Evolutionary conservation across 2,329 filamentous ascomycete genomes (phyloP), one percentile per base, ranked within the genome.

Genomic region (Pseudovirgaria hyperparasitica): DNA sequence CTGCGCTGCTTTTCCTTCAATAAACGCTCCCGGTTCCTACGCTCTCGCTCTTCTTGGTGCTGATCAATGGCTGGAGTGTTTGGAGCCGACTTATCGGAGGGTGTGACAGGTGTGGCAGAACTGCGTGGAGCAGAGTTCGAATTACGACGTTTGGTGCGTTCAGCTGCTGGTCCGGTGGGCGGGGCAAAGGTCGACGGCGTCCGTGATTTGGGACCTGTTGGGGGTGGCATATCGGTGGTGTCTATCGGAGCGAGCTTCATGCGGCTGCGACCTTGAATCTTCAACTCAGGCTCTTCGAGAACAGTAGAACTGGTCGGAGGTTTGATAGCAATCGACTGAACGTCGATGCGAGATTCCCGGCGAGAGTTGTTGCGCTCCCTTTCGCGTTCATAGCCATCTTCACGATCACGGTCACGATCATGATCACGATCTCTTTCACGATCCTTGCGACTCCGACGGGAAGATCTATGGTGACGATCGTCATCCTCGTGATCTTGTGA

Each of bases 1-100:
- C 23, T 72, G 63, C 51, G 66, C 50, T 81, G 72, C 20, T 72
- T 70, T 51, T 82, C 77, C 42, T 75, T 76, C 9, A 76, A 58
- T 27, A 80, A 58, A 15, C 77, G 63, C 48, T 79, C 74, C 23
- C 74, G 63, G 42, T 77, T 67, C 10, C 73, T 60, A 9, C 69
- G 70, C 45, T 80, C 76, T 13, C 77, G 70, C 50, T 82, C 77
- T 0, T 75, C 58, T 2, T 76, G 76, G 48, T 81, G 76, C n/a
- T 70, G 63, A 37, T 79, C 72, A 5, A 30, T 44, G 5, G 28
- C 20, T 8, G 30, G 42, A 9, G 37, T 24, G 1, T 38, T 34
- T 7, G 41, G 23, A 6, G 32, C 31, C 9, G 31, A 15, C 35
- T 38, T 4, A 18, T 10, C 18, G 28, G 30, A 27, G 8, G 39